Evolutionary conservation across 176 grass and related monocot species (phyloP).

Genomic region (Otatea glauca): DNA sequence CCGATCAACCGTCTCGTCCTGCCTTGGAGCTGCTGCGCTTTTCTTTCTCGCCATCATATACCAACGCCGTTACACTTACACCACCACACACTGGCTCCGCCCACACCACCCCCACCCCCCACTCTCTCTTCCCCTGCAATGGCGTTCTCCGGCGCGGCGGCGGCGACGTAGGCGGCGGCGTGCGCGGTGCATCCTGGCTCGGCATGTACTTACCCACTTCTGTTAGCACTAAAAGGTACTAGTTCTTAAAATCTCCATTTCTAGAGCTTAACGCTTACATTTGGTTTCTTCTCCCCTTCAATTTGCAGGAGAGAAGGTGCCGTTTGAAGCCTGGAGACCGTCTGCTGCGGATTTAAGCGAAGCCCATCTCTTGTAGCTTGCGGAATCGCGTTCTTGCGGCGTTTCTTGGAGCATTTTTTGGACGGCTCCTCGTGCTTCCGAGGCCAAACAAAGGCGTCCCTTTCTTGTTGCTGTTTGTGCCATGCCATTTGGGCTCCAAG

Average conservation of each 20-base stretch:
- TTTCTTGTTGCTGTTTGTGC: background rate
- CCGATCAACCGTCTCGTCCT: constrained; percentile 32
- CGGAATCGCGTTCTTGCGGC: background rate
- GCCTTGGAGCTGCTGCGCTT: background rate
- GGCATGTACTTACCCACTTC: background rate
- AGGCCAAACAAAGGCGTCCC: background rate
- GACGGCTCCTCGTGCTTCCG: background rate
- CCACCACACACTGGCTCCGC: background rate
- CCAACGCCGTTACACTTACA: background rate
- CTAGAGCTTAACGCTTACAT: background rate
- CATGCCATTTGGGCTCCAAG: constrained; percentile 17
- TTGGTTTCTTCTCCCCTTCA: background rate
- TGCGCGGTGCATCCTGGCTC: background rate
- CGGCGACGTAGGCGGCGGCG: constrained; percentile 24
- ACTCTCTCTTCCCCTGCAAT: background rate
- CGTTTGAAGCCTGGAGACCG: background rate
- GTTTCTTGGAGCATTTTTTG: background rate
- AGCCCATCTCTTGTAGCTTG: background rate
- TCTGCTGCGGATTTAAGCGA: constrained; percentile 17
- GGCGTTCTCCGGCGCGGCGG: constrained; percentile 29
- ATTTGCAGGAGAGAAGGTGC: background rate
- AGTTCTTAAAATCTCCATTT: background rate
- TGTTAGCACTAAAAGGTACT: background rate
- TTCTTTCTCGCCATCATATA: background rate
- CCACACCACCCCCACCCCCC: background rate